Evolutionary conservation across 495 filamentous ascomycete genomes (phyloP), one percentile per base, ranked within the genome.

Genomic region (Aspergillus campestris): DNA sequence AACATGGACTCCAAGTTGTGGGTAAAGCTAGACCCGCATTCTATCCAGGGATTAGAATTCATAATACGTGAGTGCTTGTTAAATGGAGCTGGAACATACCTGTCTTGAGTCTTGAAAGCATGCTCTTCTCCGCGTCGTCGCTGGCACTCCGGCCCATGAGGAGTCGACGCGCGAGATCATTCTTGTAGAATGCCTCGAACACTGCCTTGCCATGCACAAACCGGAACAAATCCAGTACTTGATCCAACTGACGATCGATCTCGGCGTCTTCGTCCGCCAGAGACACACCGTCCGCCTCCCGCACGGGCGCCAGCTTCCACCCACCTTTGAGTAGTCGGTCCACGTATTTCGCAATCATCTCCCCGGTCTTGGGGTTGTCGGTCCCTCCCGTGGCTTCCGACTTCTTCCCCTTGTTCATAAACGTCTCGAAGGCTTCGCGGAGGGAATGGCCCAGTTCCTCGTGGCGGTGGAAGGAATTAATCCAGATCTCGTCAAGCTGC

Each of bases 1-100:
- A 99, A 97, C 92, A 99, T 99, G 31, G 88, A 85, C 62, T 99
- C 92, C 2, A 99, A 74, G 55, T 99, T 97, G 53, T 95, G 87
- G 1, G 94, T 97, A 59, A 97, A 97, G 51, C 75, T 82, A 3
- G 86, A 82, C 24, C 94, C 94, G 60, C 92, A 97, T 69, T 97
- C 91, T 81, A 18, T 13, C 3, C 3, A 6, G 24, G 14, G 28
- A 27, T 55, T 41, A 58, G 48, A 27, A 14, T 32, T 30, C 31
- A n/a, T 34, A 8, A 7, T 40, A 33, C 6, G 5, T 12, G 32
- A 14, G 0, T 28, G 6, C 7, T 34, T 7, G 7, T 8, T 8
- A 7, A 8, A 41, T 5, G 35, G 27, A 31, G 14, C 3, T 11
- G 12, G 6, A 7, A 57, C 57, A 41, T 48, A 83, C 80, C 80